phyloP scores from a whole-genome alignment of 2,329 filamentous ascomycete species.

The Trichoderma atrobrunneum region DNA sequence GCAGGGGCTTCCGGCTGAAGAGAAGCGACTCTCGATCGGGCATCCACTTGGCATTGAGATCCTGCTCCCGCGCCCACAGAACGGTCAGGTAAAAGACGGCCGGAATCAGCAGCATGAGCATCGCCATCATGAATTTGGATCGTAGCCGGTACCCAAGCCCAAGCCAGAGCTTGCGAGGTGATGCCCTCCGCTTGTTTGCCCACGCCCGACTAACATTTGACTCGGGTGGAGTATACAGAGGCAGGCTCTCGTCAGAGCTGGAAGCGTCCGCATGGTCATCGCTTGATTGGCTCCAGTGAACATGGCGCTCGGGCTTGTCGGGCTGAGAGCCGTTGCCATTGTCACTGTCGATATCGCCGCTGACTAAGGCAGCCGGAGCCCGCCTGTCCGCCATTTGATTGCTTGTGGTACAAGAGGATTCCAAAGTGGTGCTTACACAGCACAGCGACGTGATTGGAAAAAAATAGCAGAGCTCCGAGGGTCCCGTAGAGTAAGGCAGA shows the following conservation, averaged over 20 bases:
- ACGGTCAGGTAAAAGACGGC: slow-evolving; percentile 37
- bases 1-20: slow-evolving; percentile 50
- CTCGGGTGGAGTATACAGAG: slow-evolving; percentile 12
- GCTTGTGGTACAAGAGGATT: too few species aligned
- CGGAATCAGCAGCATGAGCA: slow-evolving; percentile 33
- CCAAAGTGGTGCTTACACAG: background rate
- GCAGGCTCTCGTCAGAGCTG: background rate
- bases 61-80: slow-evolving; percentile 45
- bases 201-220: background rate
- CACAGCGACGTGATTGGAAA: background rate
- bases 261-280: background rate
- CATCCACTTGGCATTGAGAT: slow-evolving; percentile 45
- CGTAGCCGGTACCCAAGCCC: background rate
- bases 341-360: background rate
- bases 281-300: slow-evolving; percentile 12
- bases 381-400: background rate
- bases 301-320: slow-evolving; percentile 6
- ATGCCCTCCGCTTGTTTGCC: background rate
- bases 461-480: background rate
- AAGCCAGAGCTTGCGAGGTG: slow-evolving; percentile 14
- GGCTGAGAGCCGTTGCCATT: background rate
- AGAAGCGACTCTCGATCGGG: slow-evolving; percentile 46
- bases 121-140: slow-evolving; percentile 32
- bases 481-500: background rate
- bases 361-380: background rate